Conservation (phyloP, 768 basidiomycete species). For the Leccinum uliginosum region DNA sequence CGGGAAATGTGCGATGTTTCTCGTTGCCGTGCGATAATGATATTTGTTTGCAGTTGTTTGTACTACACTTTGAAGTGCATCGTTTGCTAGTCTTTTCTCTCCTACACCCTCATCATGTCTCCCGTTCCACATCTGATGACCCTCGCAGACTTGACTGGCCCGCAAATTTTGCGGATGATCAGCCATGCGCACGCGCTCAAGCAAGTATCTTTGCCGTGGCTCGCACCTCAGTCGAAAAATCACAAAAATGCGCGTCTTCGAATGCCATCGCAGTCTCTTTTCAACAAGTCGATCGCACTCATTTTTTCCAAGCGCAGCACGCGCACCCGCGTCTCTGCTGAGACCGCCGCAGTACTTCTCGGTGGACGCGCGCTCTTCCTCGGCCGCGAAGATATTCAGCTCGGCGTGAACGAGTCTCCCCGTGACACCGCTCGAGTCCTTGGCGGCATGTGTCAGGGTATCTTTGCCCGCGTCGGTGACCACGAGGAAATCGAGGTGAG, state of each 20-base stretch:
- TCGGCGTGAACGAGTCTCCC: constrained; percentile 89
- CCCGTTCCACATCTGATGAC: constrained; percentile 74
- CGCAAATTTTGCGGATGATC: constrained; percentile 68
- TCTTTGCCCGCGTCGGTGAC: constrained; percentile 92
- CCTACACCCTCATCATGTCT: constrained; percentile 14
- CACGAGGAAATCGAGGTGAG: constrained; percentile 90
- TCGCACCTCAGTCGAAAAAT: constrained; percentile 42
- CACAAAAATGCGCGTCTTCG: constrained; percentile 38
- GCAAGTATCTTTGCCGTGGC: constrained; percentile 59
- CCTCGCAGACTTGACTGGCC: constrained; percentile 78
- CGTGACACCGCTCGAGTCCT: constrained; percentile 86
- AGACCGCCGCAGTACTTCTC: constrained; percentile 73
- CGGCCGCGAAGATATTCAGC: constrained; percentile 85
- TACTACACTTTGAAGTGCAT: background rate
- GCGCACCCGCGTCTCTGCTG: constrained; percentile 83
- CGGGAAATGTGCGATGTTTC: constrained; percentile 1
- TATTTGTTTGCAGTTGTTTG: background rate
- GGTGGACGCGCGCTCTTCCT: constrained; percentile 91
- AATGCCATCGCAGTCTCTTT: constrained; percentile 70
- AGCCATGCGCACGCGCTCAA: constrained; percentile 64
- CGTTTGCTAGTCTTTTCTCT: background rate
- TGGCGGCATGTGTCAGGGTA: constrained; percentile 93
- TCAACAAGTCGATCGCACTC: constrained; percentile 81
- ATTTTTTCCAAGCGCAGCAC: constrained; percentile 94
- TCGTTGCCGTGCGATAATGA: background rate